These are phyloP conservation scores for Suaeda aralocaspica DNA, from an alignment of 148 eudicot species.

Conservation along the genomic window DNA sequence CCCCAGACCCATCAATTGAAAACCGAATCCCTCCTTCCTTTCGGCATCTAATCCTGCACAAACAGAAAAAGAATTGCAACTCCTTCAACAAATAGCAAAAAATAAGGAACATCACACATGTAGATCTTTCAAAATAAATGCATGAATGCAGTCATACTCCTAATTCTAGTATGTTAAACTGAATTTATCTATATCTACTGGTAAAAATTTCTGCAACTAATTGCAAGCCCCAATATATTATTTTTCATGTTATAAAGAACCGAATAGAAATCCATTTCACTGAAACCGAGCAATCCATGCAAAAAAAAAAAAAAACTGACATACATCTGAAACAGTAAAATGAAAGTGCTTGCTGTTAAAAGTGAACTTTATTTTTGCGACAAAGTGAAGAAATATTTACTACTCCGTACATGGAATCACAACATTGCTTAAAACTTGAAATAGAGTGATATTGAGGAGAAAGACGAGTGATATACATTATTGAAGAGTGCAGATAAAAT, in stretches of 20 bases:
- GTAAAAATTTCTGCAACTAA: no score
- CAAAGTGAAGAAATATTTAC: background rate
- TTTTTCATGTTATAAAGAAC: no score
- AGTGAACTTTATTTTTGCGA: background rate
- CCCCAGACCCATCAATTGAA: constrained; percentile 62
- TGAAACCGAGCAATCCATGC: background rate
- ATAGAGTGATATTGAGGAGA: background rate
- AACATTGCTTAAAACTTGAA: background rate
- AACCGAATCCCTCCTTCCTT: constrained; percentile 87
- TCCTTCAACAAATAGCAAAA: background rate
- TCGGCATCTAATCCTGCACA: constrained; percentile 72
- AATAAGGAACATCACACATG: background rate
- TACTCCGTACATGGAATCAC: constrained; percentile 1
- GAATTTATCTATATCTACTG: no score
- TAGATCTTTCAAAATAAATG: no score
- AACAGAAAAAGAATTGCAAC: background rate
- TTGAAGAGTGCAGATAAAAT: background rate
- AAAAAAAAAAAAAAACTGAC: background rate
- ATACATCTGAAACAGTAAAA: background rate
- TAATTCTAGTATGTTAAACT: no score
- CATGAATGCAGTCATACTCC: no score
- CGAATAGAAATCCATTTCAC: background rate
- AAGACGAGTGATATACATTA: no score
- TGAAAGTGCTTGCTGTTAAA: background rate
- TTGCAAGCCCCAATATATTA: no score